These are phyloP conservation scores for Phytophthora megakarya DNA, from an alignment of 352 stramenopile genomes.

Conservation along the genomic window DNA sequence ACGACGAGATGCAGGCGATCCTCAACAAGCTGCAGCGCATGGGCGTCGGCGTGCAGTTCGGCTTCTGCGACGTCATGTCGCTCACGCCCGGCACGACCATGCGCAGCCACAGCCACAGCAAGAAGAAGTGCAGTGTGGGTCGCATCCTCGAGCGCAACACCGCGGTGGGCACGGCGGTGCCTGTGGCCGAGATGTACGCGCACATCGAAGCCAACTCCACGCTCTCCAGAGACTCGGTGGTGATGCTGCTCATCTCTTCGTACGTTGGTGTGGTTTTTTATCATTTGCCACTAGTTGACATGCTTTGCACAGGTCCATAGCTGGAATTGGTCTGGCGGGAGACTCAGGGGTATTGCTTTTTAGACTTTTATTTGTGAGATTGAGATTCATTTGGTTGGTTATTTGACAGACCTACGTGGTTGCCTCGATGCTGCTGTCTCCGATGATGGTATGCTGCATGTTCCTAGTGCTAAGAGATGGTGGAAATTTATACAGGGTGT, in stretches of 20 bases:
- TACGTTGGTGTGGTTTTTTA: constrained; percentile 25
- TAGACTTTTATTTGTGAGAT: neutral
- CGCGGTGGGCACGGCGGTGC: constrained; percentile 80
- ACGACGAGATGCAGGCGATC: constrained; percentile 85
- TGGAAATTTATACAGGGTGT: too few relatives aligned
- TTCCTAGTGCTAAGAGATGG: too few relatives aligned
- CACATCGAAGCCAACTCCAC: constrained; percentile 85
- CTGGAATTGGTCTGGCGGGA: constrained; percentile 77
- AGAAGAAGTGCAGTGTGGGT: constrained; percentile 63
- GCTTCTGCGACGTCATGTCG: constrained; percentile 90
- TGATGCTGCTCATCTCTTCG: constrained; percentile 89
- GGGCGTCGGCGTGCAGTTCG: constrained; percentile 85
- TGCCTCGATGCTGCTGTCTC: constrained; percentile 87
- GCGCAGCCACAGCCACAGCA: constrained; percentile 48
- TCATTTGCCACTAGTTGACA: neutral
- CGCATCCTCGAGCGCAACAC: constrained; percentile 79
- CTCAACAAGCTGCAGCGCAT: constrained; percentile 83
- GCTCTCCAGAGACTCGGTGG: constrained; percentile 79
- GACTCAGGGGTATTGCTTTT: constrained; percentile 57
- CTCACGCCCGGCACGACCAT: constrained; percentile 85
- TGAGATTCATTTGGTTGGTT: constrained; percentile 6
- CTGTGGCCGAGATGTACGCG: constrained; percentile 88
- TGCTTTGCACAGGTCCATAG: constrained; percentile 57
- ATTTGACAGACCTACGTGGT: constrained; percentile 76
- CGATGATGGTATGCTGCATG: constrained; percentile 70